These are phyloP conservation scores for Suhomyces taliae DNA, from an alignment of 1,139 yeast species.

Conservation along the genomic window DNA sequence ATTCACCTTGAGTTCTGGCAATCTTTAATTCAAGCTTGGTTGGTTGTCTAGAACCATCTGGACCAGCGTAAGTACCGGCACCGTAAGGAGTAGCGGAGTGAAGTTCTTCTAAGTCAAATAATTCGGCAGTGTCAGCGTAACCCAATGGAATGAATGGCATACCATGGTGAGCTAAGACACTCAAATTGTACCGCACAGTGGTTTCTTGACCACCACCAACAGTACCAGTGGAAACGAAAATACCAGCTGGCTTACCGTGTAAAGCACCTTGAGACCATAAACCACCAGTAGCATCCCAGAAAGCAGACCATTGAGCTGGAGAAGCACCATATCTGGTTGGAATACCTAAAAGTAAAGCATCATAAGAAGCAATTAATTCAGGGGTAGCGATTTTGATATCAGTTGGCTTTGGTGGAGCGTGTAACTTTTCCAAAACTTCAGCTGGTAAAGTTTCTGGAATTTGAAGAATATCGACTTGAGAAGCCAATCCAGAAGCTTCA, in stretches of 20 bases:
- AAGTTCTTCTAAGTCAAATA: constrained; percentile 36
- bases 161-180: constrained; percentile 50
- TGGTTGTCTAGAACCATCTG: constrained; percentile 50
- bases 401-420: constrained; percentile 44
- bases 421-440: constrained; percentile 38
- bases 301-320: constrained; percentile 48
- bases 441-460: constrained; percentile 51
- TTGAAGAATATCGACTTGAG: constrained; percentile 42
- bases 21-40: constrained; percentile 38
- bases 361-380: constrained; percentile 38
- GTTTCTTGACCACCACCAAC: constrained; percentile 41
- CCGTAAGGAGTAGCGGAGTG: constrained; percentile 56
- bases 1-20: constrained; percentile 44
- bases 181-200: constrained; percentile 38
- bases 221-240: constrained; percentile 47
- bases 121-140: constrained; percentile 35
- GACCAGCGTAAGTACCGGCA: constrained; percentile 49
- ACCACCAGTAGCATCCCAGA: constrained; percentile 49
- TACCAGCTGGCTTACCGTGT: constrained; percentile 48
- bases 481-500: constrained; percentile 32
- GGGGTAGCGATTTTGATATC: constrained; percentile 42
- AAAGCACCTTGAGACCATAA: constrained; percentile 53
- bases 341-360: constrained; percentile 49
- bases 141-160: constrained; percentile 52
- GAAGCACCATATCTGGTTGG: constrained; percentile 52